A percentile compares a stretch with the other conserved stretches of the same genome.
Conservation (phyloP, 306 rosid genomes). For the Nissolia schottii region DNA sequence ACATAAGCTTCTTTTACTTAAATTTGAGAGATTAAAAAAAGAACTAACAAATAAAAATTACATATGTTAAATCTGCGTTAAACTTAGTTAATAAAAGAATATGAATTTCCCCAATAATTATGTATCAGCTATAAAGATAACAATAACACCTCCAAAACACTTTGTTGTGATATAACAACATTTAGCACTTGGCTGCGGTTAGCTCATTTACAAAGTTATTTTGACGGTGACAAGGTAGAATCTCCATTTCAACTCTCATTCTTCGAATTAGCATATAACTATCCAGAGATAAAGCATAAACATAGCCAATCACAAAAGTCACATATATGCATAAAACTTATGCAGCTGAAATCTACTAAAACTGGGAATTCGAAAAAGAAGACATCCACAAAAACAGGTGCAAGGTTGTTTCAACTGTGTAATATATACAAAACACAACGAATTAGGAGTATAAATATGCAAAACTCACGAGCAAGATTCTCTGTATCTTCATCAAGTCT, state of each 20-base stretch:
- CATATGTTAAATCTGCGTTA: background rate
- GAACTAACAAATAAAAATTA: background rate
- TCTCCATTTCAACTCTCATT: background rate
- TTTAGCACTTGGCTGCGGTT: background rate
- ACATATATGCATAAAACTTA: background rate
- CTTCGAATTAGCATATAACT: background rate
- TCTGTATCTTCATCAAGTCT: slow-evolving; percentile 88
- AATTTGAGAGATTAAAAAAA: background rate
- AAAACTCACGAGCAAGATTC: slow-evolving; percentile 70
- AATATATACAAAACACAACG: background rate
- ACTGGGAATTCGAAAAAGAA: too few relatives aligned
- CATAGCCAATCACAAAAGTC: background rate
- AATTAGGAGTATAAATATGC: background rate
- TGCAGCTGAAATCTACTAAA: background rate
- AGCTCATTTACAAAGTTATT: background rate
- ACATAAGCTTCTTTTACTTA: background rate
- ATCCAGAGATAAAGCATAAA: background rate
- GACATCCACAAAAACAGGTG: background rate
- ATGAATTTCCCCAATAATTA: background rate
- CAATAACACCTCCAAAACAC: background rate
- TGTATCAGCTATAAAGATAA: background rate
- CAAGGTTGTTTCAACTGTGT: background rate
- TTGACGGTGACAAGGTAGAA: background rate
- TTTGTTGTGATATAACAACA: background rate
- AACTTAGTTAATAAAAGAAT: background rate